Conservation (phyloP, 75 land plant genomes). For the Cupressus sempervirens region DNA sequence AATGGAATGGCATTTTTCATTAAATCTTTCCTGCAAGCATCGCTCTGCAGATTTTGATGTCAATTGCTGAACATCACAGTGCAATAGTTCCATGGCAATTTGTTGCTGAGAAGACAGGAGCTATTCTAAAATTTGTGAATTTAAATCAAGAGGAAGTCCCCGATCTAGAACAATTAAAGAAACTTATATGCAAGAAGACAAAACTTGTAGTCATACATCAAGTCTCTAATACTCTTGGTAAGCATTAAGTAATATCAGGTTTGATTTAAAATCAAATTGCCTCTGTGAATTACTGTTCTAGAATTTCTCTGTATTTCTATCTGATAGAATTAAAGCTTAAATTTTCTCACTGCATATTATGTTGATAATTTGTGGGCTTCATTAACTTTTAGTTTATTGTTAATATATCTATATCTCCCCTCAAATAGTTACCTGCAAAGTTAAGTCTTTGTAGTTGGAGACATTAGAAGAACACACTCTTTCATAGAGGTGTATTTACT, state of each 20-base stretch:
- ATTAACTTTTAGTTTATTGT: not conserved
- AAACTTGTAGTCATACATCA: constrained; percentile 80
- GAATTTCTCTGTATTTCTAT: not conserved
- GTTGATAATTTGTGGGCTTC: not conserved
- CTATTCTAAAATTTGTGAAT: constrained; percentile 58
- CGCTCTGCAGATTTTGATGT: constrained; percentile 60
- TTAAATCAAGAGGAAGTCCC: constrained; percentile 61
- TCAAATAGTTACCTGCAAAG: not conserved
- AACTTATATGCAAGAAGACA: constrained; percentile 54
- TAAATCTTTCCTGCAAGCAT: not conserved
- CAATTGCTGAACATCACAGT: constrained; percentile 96
- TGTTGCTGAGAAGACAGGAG: constrained; percentile 79
- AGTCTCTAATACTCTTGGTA: constrained; percentile 85
- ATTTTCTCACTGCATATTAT: not conserved
- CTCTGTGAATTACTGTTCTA: not conserved
- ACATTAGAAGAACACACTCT: not conserved
- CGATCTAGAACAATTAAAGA: constrained; percentile 51
- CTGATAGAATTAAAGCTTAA: not conserved
- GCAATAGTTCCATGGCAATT: constrained; percentile 95
- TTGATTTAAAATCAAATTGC: not conserved
- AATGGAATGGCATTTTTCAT: not conserved
- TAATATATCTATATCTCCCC: not conserved
- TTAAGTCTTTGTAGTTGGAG: not conserved
- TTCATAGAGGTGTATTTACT: not conserved
- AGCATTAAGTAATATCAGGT: not conserved